phyloP scores from a whole-genome alignment of 1,139 yeast species.

The Geotrichum fermentans region DNA sequence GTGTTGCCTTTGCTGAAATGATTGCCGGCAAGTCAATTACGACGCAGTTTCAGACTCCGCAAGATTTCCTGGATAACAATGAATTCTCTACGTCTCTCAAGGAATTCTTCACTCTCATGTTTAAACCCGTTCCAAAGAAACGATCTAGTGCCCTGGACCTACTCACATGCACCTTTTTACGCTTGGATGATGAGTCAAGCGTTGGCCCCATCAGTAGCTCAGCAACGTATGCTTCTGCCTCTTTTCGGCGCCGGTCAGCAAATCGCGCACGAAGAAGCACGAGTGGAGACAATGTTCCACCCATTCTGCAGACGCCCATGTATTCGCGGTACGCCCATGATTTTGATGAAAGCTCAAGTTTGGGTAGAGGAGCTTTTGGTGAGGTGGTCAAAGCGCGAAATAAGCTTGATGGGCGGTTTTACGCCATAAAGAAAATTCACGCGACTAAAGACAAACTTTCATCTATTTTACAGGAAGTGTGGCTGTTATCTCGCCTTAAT shows the following conservation, averaged over 20 bases:
- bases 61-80: constrained; percentile 52
- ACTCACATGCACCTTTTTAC: constrained; percentile 25
- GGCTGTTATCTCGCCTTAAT: constrained; percentile 82
- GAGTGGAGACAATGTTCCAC: constrained; percentile 16
- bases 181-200: constrained; percentile 2
- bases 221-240: not conserved
- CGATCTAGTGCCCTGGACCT: constrained; percentile 81
- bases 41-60: constrained; percentile 54
- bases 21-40: constrained; percentile 60
- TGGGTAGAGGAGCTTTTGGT: constrained; percentile 97
- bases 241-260: constrained; percentile 18
- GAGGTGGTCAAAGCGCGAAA: constrained; percentile 95
- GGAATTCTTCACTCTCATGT: constrained; percentile 63
- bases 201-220: not conserved
- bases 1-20: constrained; percentile 69
- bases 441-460: constrained; percentile 78
- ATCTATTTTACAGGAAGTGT: constrained; percentile 80
- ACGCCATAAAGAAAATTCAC: constrained; percentile 87
- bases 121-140: constrained; percentile 61
- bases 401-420: constrained; percentile 86
- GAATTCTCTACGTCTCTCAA: constrained; percentile 51
- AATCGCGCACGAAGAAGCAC: constrained; percentile 19
- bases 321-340: constrained; percentile 68
- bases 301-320: constrained; percentile 8
- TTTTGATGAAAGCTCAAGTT: constrained; percentile 84